Conservation (phyloP, 2,329 filamentous ascomycete genomes). For the Fusarium subtropicale region DNA sequence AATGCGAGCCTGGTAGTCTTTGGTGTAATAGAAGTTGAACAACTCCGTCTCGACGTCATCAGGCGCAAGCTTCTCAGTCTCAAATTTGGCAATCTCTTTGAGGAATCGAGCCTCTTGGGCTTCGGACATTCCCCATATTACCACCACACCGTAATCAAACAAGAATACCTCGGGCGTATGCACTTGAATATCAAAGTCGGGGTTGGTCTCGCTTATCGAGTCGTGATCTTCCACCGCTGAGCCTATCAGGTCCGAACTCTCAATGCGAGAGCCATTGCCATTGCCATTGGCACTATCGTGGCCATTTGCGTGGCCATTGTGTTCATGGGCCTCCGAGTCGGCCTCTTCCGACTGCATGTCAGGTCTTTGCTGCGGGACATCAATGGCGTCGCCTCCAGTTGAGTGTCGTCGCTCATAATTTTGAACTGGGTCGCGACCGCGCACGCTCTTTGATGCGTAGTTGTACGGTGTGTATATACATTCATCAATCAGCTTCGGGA, state of each 20-base stretch:
- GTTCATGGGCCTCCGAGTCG: constrained; percentile 47
- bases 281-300: constrained; percentile 45
- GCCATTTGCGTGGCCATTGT: constrained; percentile 42
- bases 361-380: constrained; percentile 60
- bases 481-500: constrained; percentile 94
- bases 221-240: constrained; percentile 52
- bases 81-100: constrained; percentile 94
- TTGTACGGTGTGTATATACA: constrained; percentile 96
- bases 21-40: constrained; percentile 99
- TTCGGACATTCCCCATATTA: constrained; percentile 98
- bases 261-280: constrained; percentile 43
- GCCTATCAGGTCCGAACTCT: constrained; percentile 52
- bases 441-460: constrained; percentile 66
- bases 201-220: constrained; percentile 59
- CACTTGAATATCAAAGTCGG: constrained; percentile 86
- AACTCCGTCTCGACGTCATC: constrained; percentile 96
- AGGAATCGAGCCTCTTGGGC: constrained; percentile 90
- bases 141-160: constrained; percentile 96
- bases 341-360: constrained; percentile 62
- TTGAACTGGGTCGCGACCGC: constrained; percentile 54
- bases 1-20: constrained; percentile 96
- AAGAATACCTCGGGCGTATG: constrained; percentile 96
- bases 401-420: constrained; percentile 77
- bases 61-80: constrained; percentile 85
- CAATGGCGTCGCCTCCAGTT: constrained; percentile 72